Conservation (phyloP, 768 basidiomycete genomes). For the Lactarius evosmus region DNA sequence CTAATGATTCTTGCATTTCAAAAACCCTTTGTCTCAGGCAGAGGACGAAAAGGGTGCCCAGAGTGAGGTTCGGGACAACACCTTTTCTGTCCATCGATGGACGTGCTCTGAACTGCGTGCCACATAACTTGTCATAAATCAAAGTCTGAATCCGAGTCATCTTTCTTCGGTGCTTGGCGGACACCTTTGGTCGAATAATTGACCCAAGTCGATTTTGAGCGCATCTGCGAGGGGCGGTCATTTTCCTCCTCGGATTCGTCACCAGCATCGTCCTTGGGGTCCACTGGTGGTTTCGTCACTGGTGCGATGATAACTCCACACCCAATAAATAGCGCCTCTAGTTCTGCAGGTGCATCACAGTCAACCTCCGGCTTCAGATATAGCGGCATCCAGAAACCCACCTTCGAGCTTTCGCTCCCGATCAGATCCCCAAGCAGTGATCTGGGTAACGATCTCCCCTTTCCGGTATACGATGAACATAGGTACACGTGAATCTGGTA, state of each 20-base stretch:
- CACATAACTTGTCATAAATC: conserved; percentile 40
- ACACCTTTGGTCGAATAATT: conserved; percentile 57
- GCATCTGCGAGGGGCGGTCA: conserved; percentile 52
- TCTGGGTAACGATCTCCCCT: conserved; percentile 86
- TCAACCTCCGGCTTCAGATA: conserved; percentile 1
- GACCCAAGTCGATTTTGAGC: conserved; percentile 55
- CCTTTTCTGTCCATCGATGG: not conserved
- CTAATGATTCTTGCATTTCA: not conserved
- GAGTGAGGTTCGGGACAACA: not conserved
- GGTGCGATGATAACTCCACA: conserved; percentile 62
- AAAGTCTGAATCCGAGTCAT: conserved; percentile 75
- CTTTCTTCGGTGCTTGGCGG: conserved; percentile 46
- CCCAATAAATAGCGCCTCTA: conserved; percentile 66
- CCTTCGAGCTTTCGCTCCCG: conserved; percentile 75
- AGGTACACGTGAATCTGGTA: conserved; percentile 86
- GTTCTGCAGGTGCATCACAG: conserved; percentile 42
- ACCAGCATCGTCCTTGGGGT: conserved; percentile 36
- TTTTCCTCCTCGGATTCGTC: conserved; percentile 48
- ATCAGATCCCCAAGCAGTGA: conserved; percentile 82
- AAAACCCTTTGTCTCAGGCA: not conserved
- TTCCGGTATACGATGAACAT: conserved; percentile 91
- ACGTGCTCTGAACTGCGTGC: not conserved
- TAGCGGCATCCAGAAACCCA: conserved; percentile 33
- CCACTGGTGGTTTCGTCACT: conserved; percentile 40
- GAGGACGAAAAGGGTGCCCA: not conserved